Evolutionary conservation across 257 asterid genomes (phyloP), one percentile per base, ranked within the genome.

Genomic region (Solanum raphanifolium): DNA sequence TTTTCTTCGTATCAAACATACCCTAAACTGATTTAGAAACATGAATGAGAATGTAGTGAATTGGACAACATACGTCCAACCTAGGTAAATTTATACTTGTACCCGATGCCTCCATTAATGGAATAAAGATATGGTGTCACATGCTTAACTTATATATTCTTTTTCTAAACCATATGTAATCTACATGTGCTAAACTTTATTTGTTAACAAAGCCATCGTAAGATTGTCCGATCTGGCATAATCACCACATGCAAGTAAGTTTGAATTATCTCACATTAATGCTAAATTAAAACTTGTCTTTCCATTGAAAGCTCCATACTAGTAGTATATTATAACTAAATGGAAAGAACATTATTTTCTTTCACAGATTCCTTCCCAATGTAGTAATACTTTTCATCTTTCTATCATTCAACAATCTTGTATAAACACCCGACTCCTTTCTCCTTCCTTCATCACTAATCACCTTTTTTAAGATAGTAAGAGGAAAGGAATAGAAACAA

Each of bases 221-320:
- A n/a, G 15, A 65, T n/a, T 4, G 32, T 65, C 6, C 11, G 7
- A 65, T 65, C 72, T 4, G 32, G 1, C 6, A 11, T n/a, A 65
- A 25, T 10, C 16, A 4, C 16, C 15, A 29, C 0, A 4, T n/a
- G 2, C 72, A 3, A 6, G 10, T 20, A 65, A 0, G 16, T 65
- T 48, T n/a, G 4, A n/a, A 65, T n/a, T 41, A 12, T 5, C 4
- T 25, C 5, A 73, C 29, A 82, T 9, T 3, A 41, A 41, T 41
- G 0, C 0, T 41, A 3, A 41, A 41, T 41, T 10, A 4, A 1
- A 39, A 9, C 1, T 39, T 9, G 4, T 0, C 13, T 9, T 39
- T 3, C 4, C 0, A 39, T 39, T 2, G 46, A 39, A 39, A 39
- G 0, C 1, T 39, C 4, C 46, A 39, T 39, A 39, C 46, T 39